These are phyloP conservation scores for Sapria himalayana DNA, from an alignment of 345 rosid genomes.

Conservation along the genomic window DNA sequence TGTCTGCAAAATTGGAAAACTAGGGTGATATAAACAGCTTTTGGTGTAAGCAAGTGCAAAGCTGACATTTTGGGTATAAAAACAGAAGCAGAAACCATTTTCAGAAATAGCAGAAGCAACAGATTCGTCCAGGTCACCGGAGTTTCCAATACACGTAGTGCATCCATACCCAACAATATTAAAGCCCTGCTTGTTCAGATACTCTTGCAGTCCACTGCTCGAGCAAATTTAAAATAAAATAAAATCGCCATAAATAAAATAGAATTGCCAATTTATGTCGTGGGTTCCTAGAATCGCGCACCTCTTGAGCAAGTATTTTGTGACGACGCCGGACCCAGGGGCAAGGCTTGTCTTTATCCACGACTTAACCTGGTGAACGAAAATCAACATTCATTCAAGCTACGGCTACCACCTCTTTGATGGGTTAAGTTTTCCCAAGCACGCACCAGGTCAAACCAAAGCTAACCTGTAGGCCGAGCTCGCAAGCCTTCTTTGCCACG, in stretches of 20 bases:
- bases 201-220: conserved; percentile 78
- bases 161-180: conserved; percentile 94
- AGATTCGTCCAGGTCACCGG: conserved; percentile 84
- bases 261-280: too few relatives aligned
- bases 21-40: too few relatives aligned
- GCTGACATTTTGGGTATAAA: not conserved
- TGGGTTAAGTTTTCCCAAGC: not conserved
- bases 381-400: conserved; percentile 4
- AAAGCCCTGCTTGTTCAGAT: conserved; percentile 79
- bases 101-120: conserved; percentile 87
- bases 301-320: conserved; percentile 75
- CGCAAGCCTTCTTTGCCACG: conserved; percentile 90
- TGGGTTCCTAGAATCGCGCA: too few relatives aligned
- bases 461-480: conserved; percentile 76
- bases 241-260: not conserved
- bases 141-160: conserved; percentile 96
- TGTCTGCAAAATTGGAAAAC: conserved; percentile 35
- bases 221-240: conserved; percentile 4
- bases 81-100: conserved; percentile 28
- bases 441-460: not conserved
- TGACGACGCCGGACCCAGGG: conserved; percentile 98
- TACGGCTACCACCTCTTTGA: not conserved
- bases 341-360: conserved; percentile 99
- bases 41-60: too few relatives aligned
- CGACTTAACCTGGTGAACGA: conserved; percentile 58